Conservation (phyloP, 2,329 filamentous ascomycete species). For the Camillea tinctor region DNA sequence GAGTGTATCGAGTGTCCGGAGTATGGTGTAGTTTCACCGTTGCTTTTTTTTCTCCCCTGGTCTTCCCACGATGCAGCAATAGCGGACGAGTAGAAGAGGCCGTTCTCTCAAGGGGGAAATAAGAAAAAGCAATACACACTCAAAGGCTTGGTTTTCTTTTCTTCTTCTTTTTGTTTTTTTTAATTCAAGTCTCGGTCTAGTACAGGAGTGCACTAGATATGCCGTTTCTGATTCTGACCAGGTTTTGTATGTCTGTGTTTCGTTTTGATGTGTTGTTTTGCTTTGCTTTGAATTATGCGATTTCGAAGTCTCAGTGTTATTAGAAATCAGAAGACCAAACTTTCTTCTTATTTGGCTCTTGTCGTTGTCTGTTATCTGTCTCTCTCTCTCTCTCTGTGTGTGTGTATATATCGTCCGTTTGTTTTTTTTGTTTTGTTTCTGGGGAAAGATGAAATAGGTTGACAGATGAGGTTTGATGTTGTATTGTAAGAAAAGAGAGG, state of each 20-base stretch:
- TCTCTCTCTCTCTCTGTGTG: too few species aligned
- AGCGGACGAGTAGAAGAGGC: neutral
- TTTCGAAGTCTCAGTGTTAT: neutral
- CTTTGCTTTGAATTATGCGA: neutral
- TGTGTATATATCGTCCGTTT: too few species aligned
- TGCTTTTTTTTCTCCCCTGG: neutral
- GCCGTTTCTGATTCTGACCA: neutral
- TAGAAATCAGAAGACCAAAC: neutral
- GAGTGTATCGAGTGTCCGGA: too few species aligned
- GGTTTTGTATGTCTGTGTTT: too few species aligned
- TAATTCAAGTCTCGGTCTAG: neutral
- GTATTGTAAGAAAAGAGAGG: too few species aligned
- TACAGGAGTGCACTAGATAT: neutral
- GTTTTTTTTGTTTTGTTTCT: too few species aligned
- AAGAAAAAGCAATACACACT: neutral
- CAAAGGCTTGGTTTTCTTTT: neutral
- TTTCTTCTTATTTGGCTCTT: too few species aligned
- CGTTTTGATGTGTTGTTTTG: neutral
- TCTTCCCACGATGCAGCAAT: neutral
- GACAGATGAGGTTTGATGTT: too few species aligned
- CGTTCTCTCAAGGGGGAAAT: too few species aligned
- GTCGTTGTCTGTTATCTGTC: too few species aligned
- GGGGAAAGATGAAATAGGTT: neutral
- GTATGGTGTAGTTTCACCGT: neutral
- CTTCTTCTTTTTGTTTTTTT: too few species aligned